Conservation (phyloP, 2,329 filamentous ascomycete species). For the Clathrospora elynae region DNA sequence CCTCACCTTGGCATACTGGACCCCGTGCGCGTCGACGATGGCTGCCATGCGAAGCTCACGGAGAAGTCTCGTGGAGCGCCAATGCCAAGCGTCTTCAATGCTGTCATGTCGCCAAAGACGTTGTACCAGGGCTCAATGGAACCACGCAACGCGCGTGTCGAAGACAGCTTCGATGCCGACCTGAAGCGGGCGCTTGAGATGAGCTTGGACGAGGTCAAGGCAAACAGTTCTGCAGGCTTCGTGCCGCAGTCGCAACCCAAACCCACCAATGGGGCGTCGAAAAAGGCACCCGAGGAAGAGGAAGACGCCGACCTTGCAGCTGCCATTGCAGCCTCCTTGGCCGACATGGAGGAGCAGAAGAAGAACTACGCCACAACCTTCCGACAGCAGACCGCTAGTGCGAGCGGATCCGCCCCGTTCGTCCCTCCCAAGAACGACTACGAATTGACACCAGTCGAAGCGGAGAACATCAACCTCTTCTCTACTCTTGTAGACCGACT, state of each 20-base stretch:
- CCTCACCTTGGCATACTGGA: slow-evolving; percentile 92
- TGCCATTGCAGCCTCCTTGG: slow-evolving; percentile 90
- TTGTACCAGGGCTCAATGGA: slow-evolving; percentile 76
- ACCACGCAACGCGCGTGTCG: slow-evolving; percentile 83
- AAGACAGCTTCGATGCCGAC: slow-evolving; percentile 93
- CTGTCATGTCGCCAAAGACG: slow-evolving; percentile 64
- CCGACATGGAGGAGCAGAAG: slow-evolving; percentile 98
- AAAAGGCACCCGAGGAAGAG: slow-evolving; percentile 65
- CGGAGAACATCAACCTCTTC: slow-evolving; percentile 97
- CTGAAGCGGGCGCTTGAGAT: slow-evolving; percentile 91
- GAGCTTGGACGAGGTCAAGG: slow-evolving; percentile 92
- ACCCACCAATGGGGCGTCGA: slow-evolving; percentile 43
- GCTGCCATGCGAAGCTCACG: slow-evolving; percentile 87
- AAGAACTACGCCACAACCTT: slow-evolving; percentile 82
- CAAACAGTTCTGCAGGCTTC: slow-evolving; percentile 71
- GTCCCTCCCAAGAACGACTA: slow-evolving; percentile 86
- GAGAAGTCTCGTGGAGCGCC: slow-evolving; percentile 65
- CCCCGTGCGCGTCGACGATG: slow-evolving; percentile 92
- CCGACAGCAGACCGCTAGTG: slow-evolving; percentile 73
- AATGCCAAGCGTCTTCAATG: slow-evolving; percentile 53
- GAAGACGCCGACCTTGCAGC: slow-evolving; percentile 93
- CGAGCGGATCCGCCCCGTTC: slow-evolving; percentile 53
- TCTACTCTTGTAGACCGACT: slow-evolving; percentile 90
- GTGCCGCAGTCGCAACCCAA: slow-evolving; percentile 58
- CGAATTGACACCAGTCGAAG: slow-evolving; percentile 89